These are phyloP conservation scores for Penicillium freii DNA, from an alignment of 2,329 filamentous ascomycete species.

Conservation along the genomic window DNA sequence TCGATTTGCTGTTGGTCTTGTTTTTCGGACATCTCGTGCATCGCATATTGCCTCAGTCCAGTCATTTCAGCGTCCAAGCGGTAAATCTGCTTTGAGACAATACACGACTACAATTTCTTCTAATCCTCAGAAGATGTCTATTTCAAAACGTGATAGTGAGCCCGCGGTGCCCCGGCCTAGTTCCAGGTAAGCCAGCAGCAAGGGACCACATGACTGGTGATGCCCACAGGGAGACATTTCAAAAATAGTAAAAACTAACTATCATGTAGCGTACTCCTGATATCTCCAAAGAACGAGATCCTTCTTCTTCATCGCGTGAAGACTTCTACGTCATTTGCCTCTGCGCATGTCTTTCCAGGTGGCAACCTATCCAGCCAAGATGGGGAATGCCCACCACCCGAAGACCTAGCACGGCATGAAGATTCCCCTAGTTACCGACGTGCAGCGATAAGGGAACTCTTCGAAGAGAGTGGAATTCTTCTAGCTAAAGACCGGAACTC, in stretches of 20 bases:
- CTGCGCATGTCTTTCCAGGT: constrained; percentile 92
- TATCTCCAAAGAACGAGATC: constrained; percentile 84
- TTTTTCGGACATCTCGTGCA: not conserved
- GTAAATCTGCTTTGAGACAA: constrained; percentile 3
- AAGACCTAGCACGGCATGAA: constrained; percentile 59
- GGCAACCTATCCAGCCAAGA: constrained; percentile 78
- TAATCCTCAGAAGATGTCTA: constrained; percentile 22
- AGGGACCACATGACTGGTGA: not conserved
- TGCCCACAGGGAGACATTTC: not conserved
- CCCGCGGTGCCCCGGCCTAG: constrained; percentile 59
- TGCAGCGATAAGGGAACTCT: constrained; percentile 84
- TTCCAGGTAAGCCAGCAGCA: constrained; percentile 52
- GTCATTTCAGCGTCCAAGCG: not conserved
- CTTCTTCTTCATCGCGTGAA: constrained; percentile 82
- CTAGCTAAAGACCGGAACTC: constrained; percentile 55
- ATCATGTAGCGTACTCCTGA: constrained; percentile 66
- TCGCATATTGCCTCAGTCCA: not conserved
- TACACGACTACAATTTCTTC: constrained; percentile 14
- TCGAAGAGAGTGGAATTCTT: constrained; percentile 90
- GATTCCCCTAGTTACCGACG: constrained; percentile 75
- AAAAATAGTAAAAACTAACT: constrained; percentile 10
- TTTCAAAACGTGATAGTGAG: constrained; percentile 28
- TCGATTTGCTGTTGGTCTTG: not conserved
- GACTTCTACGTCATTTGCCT: constrained; percentile 79
- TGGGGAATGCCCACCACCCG: constrained; percentile 54